Conservation (phyloP, 2,329 filamentous ascomycete species). For the Fusarium anthophilum region DNA sequence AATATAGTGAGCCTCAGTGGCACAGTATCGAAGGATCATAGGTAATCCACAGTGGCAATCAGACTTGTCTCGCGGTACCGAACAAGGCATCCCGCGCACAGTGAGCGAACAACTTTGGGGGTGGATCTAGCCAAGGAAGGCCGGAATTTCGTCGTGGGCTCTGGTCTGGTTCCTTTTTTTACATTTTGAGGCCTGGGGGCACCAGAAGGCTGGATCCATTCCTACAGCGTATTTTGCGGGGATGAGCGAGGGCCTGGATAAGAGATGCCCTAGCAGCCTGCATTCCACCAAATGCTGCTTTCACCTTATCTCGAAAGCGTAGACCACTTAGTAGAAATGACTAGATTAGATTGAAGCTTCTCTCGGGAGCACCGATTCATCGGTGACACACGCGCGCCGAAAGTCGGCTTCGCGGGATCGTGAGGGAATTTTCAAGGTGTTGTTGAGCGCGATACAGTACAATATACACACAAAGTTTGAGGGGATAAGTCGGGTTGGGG, state of each 20-base stretch:
- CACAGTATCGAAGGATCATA: slow-evolving; percentile 15
- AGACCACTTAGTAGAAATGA: neutral
- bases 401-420: slow-evolving; percentile 2
- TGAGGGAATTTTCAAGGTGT: slow-evolving; percentile 28
- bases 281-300: slow-evolving; percentile 3
- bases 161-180: neutral
- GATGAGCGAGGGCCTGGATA: slow-evolving; percentile 27
- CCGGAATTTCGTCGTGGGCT: slow-evolving; percentile 18
- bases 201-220: slow-evolving; percentile 20
- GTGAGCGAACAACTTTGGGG: neutral
- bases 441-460: slow-evolving; percentile 24
- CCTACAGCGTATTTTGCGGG: slow-evolving; percentile 28
- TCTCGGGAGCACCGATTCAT: slow-evolving; percentile 23
- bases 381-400: neutral
- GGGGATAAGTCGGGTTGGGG: slow-evolving; percentile 21
- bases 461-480: neutral
- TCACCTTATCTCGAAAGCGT: neutral
- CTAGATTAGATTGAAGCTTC: neutral
- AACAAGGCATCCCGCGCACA: slow-evolving; percentile 27
- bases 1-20: neutral
- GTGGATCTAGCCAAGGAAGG: slow-evolving; percentile 9
- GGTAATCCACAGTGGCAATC: slow-evolving; percentile 32
- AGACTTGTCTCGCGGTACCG: neutral
- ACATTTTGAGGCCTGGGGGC: slow-evolving; percentile 14
- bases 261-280: slow-evolving; percentile 10